phyloP scores from a whole-genome alignment of 2,329 filamentous ascomycete genomes.

The Dactylellina sp. region DNA sequence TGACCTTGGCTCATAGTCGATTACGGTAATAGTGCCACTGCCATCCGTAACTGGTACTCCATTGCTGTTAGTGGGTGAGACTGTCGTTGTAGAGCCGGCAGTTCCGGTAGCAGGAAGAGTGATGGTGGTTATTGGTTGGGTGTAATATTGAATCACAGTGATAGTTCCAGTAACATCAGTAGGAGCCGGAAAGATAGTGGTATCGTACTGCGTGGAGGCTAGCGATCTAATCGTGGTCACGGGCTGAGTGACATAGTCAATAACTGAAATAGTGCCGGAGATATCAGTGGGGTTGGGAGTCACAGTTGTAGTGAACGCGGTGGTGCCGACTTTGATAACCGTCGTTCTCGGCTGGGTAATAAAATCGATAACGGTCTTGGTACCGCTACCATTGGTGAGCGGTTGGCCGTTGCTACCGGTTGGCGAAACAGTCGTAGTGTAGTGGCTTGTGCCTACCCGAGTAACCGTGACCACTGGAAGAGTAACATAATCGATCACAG shows the following conservation, averaged over 20 bases:
- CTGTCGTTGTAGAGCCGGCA: background rate
- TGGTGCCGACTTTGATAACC: background rate
- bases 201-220: background rate
- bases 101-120: background rate
- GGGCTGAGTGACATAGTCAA: background rate
- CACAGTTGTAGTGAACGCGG: constrained; percentile 5
- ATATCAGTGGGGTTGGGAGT: constrained; percentile 9
- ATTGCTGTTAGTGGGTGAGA: background rate
- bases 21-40: constrained; percentile 5
- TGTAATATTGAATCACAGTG: constrained; percentile 24
- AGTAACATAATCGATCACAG: constrained; percentile 10
- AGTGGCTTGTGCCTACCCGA: background rate
- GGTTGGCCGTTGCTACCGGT: background rate
- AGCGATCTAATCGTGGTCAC: constrained; percentile 13
- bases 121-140: background rate
- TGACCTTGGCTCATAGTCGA: constrained; percentile 4
- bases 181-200: constrained; percentile 11
- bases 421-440: background rate
- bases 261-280: background rate
- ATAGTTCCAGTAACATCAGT: constrained; percentile 14
- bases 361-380: background rate
- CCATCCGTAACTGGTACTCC: constrained; percentile 6
- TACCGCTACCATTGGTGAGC: constrained; percentile 1
- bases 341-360: constrained; percentile 5
- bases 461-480: background rate